phyloP scores from a whole-genome alignment of 2,329 filamentous ascomycete species.

The Canariomyces notabilis region DNA sequence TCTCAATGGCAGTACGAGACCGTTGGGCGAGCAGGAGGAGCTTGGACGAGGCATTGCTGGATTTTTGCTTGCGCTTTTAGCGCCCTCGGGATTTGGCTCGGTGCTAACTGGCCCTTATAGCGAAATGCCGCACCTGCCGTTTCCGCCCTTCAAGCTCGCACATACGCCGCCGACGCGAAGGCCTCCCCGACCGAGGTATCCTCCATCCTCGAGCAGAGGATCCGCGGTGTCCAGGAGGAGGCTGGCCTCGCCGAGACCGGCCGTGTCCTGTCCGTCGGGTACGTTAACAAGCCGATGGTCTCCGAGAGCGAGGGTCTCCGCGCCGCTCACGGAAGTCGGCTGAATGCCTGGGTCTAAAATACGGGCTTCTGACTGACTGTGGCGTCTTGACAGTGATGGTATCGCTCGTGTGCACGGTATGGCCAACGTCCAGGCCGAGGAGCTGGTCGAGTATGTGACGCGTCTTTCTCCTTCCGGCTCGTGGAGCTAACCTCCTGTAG shows the following conservation, averaged over 20 bases:
- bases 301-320: not conserved
- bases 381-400: constrained; percentile 73
- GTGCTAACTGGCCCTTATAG: constrained; percentile 51
- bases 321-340: too few relatives aligned
- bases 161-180: constrained; percentile 93
- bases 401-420: constrained; percentile 99
- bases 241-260: constrained; percentile 95
- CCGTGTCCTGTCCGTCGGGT: constrained; percentile 98
- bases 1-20: constrained; percentile 27
- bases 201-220: constrained; percentile 98
- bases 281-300: constrained; percentile 44
- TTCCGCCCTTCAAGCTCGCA: constrained; percentile 67
- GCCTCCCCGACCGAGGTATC: constrained; percentile 96
- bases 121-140: constrained; percentile 80
- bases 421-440: constrained; percentile 99
- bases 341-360: constrained; percentile 17
- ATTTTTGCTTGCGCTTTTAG: constrained; percentile 25
- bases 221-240: constrained; percentile 97
- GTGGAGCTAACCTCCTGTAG: constrained; percentile 42
- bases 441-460: constrained; percentile 91
- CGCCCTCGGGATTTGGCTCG: constrained; percentile 25
- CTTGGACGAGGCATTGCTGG: constrained; percentile 34
- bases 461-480: constrained; percentile 7
- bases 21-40: constrained; percentile 34
- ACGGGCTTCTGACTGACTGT: constrained; percentile 17